A percentile compares a stretch with the other conserved stretches of the same genome.
These are phyloP conservation scores for Yamadazyma kanchanaburiensis DNA, from an alignment of 1,139 yeast genomes.

Conservation along the genomic window DNA sequence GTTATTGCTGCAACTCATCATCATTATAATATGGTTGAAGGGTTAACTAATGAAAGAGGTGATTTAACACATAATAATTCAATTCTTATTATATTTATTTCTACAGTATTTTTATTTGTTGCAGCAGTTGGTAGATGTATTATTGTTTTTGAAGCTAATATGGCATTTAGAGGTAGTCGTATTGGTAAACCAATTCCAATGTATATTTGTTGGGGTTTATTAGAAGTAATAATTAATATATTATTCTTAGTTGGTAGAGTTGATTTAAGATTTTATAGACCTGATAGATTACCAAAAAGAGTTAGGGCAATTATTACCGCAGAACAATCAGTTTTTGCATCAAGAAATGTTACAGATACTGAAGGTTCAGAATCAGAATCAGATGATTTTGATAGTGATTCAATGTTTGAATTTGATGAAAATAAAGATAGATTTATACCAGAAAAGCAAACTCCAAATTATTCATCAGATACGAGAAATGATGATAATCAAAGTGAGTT, in stretches of 20 bases:
- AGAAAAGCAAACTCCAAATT: constrained; percentile 4
- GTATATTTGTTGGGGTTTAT: constrained; percentile 38
- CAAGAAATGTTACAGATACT: constrained; percentile 19
- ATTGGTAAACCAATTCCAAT: constrained; percentile 24
- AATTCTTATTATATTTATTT: constrained; percentile 22
- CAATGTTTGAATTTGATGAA: too few species aligned
- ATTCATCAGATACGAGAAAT: constrained; percentile 5
- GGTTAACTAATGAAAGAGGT: constrained; percentile 39
- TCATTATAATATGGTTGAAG: constrained; percentile 38
- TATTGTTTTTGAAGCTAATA: constrained; percentile 26
- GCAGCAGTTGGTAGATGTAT: constrained; percentile 28
- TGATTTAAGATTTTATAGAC: constrained; percentile 44
- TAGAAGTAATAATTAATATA: constrained; percentile 32
- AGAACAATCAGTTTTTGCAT: constrained; percentile 28
- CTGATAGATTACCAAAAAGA: constrained; percentile 34
- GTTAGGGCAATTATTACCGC: constrained; percentile 39
- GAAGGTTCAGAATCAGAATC: constrained; percentile 5
- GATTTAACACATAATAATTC: constrained; percentile 33
- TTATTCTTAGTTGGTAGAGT: constrained; percentile 41
- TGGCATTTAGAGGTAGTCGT: constrained; percentile 15
- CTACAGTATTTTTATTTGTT: constrained; percentile 30
- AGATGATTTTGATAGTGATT: too few species aligned
- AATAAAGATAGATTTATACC: too few species aligned
- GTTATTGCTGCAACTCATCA: constrained; percentile 45
- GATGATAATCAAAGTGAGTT: constrained; percentile 11